phyloP scores from a whole-genome alignment of 768 basidiomycete genomes.

The Pleurotus giganteus region DNA sequence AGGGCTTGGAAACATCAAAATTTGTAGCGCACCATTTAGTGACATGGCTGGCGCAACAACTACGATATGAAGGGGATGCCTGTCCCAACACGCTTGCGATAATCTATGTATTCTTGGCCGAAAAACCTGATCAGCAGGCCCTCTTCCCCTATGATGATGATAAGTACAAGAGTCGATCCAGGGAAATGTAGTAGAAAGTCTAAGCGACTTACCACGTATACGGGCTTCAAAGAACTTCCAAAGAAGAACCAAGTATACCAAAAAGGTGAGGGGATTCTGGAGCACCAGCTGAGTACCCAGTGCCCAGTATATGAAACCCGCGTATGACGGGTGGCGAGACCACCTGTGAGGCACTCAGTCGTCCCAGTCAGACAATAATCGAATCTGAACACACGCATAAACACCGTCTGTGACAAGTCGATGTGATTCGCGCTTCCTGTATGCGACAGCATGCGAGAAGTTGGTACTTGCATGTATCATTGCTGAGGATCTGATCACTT shows the following conservation, averaged over 20 bases:
- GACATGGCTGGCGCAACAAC: constrained; percentile 1
- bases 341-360: constrained; percentile 42
- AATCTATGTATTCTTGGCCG: constrained; percentile 79
- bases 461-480: constrained; percentile 96
- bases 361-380: neutral
- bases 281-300: constrained; percentile 90
- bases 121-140: constrained; percentile 79
- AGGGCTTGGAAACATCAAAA: neutral
- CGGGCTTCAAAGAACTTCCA: constrained; percentile 87
- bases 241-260: constrained; percentile 63
- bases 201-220: constrained; percentile 70
- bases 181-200: constrained; percentile 3
- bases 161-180: neutral
- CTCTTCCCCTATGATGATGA: constrained; percentile 70
- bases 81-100: constrained; percentile 77
- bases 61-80: constrained; percentile 83
- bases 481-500: constrained; percentile 80
- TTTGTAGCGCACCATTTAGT: neutral
- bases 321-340: constrained; percentile 94
- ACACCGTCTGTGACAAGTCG: constrained; percentile 84
- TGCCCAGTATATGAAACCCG: constrained; percentile 98
- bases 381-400: constrained; percentile 62
- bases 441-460: constrained; percentile 89
- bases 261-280: constrained; percentile 78
- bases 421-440: constrained; percentile 70